Evolutionary conservation across 768 basidiomycete genomes (phyloP), one percentile per base, ranked within the genome.

Genomic region (Lenzites betulinus): DNA sequence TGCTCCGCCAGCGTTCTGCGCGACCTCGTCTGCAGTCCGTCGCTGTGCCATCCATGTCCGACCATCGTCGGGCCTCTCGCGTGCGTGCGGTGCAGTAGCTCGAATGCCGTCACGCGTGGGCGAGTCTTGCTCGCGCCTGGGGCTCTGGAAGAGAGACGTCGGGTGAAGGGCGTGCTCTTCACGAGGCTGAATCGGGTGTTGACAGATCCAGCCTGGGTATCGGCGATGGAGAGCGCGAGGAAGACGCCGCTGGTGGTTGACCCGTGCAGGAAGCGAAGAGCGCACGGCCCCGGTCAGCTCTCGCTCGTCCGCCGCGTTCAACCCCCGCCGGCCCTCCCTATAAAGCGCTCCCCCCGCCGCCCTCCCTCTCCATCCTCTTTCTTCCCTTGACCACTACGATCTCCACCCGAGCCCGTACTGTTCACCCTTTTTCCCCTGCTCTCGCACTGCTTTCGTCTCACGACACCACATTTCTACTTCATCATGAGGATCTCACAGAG

Each of bases 401-500:
- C 68, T 63, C 63, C 51, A 48, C 33, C 20, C 28, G 48, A 50
- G 50, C 56, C 64, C 64, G 64, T 64, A 54, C 26, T 42, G 59
- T 38, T 50, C 50, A 46, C 53, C 20, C 54, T 30, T 58, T 36
- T 60, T 57, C 35, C 41, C 46, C 59, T 42, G 56, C 59, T 58
- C 25, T 58, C 59, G 44, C 47, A 25, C 44, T 59, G 57, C 63
- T 67, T 28, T 67, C 62, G 53, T 59, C 51, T 62, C 64, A 52
- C 36, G 38, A 51, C 51, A 52, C 20, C 54, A 59, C 66, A 61
- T 46, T 20, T 55, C 51, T 52, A 59, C 38, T 41, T 53, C 62
- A 57, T 42, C 61, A 75, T 75, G 74, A 70, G 63, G 55, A 47
- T 74, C 51, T 65, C 70, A 2, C 55, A 71, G 41, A 71, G 73